Evolutionary conservation across 768 basidiomycete genomes (phyloP).

Genomic region (Trametes maxima): DNA sequence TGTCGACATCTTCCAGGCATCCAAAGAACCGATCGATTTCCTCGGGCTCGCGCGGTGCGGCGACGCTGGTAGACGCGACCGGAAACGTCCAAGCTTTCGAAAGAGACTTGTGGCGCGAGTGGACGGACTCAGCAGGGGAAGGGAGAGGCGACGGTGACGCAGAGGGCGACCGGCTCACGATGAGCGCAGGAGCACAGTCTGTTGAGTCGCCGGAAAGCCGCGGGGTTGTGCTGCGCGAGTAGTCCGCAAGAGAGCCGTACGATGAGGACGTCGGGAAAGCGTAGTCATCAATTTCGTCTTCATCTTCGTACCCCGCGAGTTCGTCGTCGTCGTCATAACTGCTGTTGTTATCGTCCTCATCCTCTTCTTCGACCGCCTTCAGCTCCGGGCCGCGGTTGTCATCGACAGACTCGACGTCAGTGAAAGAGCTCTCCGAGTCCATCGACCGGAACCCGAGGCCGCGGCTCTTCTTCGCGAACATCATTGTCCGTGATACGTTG

Average conservation of each 20-base stretch:
- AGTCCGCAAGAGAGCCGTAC: conserved; percentile 31
- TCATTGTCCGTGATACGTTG: conserved; percentile 30
- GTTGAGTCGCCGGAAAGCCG: conserved; percentile 29
- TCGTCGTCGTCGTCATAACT: conserved; percentile 51
- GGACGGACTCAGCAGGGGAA: conserved; percentile 29
- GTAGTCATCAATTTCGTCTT: conserved; percentile 65
- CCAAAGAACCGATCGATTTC: conserved; percentile 81
- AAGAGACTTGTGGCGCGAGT: conserved; percentile 46
- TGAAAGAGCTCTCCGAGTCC: conserved; percentile 65
- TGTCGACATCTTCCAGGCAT: conserved; percentile 57
- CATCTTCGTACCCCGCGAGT: conserved; percentile 70
- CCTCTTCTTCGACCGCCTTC: conserved; percentile 61
- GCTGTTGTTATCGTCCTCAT: conserved; percentile 40
- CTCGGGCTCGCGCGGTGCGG: conserved; percentile 35
- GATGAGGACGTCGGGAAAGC: conserved; percentile 40
- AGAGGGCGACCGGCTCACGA: conserved; percentile 32
- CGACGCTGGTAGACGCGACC: conserved; percentile 18
- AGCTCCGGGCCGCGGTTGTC: conserved; percentile 38
- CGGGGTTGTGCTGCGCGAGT: conserved; percentile 33
- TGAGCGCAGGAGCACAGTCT: conserved; percentile 25
- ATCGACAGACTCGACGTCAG: conserved; percentile 67
- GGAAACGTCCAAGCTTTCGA: conserved; percentile 73
- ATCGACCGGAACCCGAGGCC: conserved; percentile 59
- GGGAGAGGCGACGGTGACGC: conserved; percentile 35
- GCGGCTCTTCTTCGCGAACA: conserved; percentile 41